Evolutionary conservation across 768 basidiomycete genomes (phyloP), one percentile per base, ranked within the genome.

Genomic region (Suillus subaureus): DNA sequence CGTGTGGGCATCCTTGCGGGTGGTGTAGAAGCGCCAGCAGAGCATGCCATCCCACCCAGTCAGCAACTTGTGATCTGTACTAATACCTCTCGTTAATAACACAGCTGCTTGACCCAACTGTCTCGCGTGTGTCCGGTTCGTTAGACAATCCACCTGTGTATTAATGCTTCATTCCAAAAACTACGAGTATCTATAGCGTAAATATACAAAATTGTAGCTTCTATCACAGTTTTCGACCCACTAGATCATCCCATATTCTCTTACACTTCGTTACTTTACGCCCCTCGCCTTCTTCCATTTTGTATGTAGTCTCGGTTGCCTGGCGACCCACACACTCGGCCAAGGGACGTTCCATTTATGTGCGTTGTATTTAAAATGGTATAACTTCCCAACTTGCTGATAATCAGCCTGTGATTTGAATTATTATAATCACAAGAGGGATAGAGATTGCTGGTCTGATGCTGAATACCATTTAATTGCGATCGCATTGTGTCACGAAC

Each of bases 1-100:
- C 83, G 90, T n/a, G 85, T 89, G 68, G 90, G 88, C 66, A 81
- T 88, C 62, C 80, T 91, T 54, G 82, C 83, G 47, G 89, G 88
- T 11, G 89, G 89, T 45, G 82, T 87, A 69, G 88, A 90, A 75
- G 80, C 81, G 12, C 73, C 78, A 57, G 69, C 75, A 33, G 80
- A 82, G 42, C 78, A 79, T 67, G 71, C 78, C 43, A 75, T 86
- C 33, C 82, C 88, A 52, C 82, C 82, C 26, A 77, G 81, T 16
- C 81, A 83, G 68, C 77, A 75, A 57, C 75, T 86, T 54, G 56
- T 77, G 26, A 78, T 77, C 60, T 69, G 70, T 52, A 18, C 67
- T 28, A 56, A 68, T n/a, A 39, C 55, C 33, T 62, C 69, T 8
- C 56, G 61, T 31, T 54, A 35, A 54, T 40, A 28, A 40, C 26